These are phyloP conservation scores for Wickerhamomyces chaumierensis DNA, from an alignment of 805 yeast species.

Conservation along the genomic window DNA sequence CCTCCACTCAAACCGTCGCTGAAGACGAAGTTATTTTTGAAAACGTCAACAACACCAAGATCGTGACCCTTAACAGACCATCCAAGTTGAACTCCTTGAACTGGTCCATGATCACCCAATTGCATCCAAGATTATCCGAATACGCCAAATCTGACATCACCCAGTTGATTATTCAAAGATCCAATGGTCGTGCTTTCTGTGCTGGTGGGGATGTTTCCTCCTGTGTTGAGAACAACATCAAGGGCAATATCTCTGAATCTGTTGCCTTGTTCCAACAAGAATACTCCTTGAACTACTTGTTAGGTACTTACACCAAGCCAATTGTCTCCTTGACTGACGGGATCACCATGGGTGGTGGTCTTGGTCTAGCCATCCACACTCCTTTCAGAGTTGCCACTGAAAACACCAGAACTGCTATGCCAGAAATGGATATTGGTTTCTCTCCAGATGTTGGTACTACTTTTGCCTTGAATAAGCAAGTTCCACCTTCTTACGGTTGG, in stretches of 20 bases:
- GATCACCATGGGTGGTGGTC: constrained; percentile 97
- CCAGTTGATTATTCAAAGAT: constrained; percentile 56
- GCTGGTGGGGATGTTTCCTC: constrained; percentile 95
- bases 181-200: constrained; percentile 57
- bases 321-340: constrained; percentile 82
- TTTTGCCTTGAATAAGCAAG: constrained; percentile 70
- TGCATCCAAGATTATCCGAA: constrained; percentile 65
- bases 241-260: constrained; percentile 35
- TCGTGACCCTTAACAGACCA: constrained; percentile 70
- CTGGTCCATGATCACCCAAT: constrained; percentile 59
- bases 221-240: constrained; percentile 50
- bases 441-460: constrained; percentile 94
- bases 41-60: constrained; percentile 53
- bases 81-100: constrained; percentile 77
- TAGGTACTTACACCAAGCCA: constrained; percentile 82
- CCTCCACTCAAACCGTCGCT: neutral
- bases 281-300: constrained; percentile 67
- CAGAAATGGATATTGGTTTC: constrained; percentile 94
- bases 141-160: constrained; percentile 60
- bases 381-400: constrained; percentile 94
- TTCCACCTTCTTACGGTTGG: constrained; percentile 72
- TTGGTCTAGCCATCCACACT: constrained; percentile 81
- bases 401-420: constrained; percentile 88
- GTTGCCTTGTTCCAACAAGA: constrained; percentile 65
- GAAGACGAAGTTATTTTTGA: constrained; percentile 50